A percentile compares a stretch with the other conserved stretches of the same genome.
These are phyloP conservation scores for Aspergillus pseudotamarii DNA, from an alignment of 2,329 filamentous ascomycete species.

Conservation along the genomic window DNA sequence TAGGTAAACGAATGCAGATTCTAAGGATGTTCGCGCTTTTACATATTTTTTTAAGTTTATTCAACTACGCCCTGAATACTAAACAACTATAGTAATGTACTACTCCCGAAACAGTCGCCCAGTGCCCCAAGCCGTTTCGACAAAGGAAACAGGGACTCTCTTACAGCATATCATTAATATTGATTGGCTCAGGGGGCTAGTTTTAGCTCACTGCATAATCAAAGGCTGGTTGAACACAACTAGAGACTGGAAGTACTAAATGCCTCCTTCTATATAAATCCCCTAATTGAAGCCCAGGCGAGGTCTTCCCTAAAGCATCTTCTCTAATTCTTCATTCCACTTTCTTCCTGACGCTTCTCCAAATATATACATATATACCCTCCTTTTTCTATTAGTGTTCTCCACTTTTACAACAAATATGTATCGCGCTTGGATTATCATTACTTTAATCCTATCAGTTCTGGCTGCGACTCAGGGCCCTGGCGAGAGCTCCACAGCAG, in stretches of 20 bases:
- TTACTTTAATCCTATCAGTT: not conserved
- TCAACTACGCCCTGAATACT: too few species aligned
- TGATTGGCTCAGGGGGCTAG: not conserved
- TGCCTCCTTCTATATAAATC: not conserved
- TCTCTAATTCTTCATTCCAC: not conserved
- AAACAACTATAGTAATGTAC: too few species aligned
- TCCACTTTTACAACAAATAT: not conserved
- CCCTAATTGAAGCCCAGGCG: not conserved
- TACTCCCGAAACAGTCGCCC: not conserved
- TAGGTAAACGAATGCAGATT: too few species aligned
- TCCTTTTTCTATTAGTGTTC: rapidly evolving
- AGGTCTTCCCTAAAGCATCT: not conserved
- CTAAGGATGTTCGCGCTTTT: too few species aligned
- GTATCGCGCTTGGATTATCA: not conserved
- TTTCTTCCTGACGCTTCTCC: not conserved
- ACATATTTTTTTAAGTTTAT: too few species aligned
- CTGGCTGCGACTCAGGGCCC: too few species aligned
- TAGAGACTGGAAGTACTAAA: not conserved
- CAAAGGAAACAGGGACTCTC: not conserved
- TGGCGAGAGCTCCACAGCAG: not conserved
- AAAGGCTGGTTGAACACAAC: not conserved
- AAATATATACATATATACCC: not conserved
- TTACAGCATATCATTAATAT: not conserved
- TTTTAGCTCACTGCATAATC: too few species aligned
- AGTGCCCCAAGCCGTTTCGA: not conserved